A percentile compares a stretch with the other conserved stretches of the same genome.
Evolutionary conservation across 345 rosid species (phyloP).

Genomic region (Populus davidiana): DNA sequence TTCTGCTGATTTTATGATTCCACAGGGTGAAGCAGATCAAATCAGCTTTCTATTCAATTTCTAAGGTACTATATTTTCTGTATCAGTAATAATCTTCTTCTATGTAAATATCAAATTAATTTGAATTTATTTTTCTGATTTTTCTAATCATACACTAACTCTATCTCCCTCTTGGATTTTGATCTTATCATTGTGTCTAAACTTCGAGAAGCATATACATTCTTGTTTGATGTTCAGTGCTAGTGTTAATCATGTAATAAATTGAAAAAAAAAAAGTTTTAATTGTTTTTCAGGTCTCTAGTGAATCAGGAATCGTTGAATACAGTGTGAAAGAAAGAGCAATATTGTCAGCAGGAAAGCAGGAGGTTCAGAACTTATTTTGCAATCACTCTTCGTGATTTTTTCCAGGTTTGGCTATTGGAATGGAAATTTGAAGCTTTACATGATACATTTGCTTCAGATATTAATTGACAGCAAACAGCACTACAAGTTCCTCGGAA

Average conservation of each 20-base stretch:
- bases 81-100: not conserved
- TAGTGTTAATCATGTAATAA: not conserved
- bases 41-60: slow-evolving; percentile 79
- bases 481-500: slow-evolving; percentile 72
- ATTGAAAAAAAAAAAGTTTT: not conserved
- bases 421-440: slow-evolving; percentile 2
- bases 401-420: not conserved
- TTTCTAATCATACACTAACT: not conserved
- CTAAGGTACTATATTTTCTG: slow-evolving; percentile 46
- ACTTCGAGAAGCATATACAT: not conserved
- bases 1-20: not conserved
- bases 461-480: slow-evolving; percentile 81
- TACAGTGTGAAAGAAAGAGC: slow-evolving; percentile 53
- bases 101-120: not conserved
- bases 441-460: slow-evolving; percentile 28
- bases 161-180: not conserved
- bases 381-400: not conserved
- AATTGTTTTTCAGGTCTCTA: slow-evolving; percentile 48
- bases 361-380: slow-evolving; percentile 50
- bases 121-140: not conserved
- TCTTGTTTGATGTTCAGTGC: not conserved
- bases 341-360: slow-evolving; percentile 40
- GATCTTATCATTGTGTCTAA: not conserved
- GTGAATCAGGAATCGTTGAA: slow-evolving; percentile 71
- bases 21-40: slow-evolving; percentile 86